A percentile compares a stretch with the other conserved stretches of the same genome.
These are phyloP conservation scores for Striga asiatica DNA, from an alignment of 257 asterid species.

Conservation along the genomic window DNA sequence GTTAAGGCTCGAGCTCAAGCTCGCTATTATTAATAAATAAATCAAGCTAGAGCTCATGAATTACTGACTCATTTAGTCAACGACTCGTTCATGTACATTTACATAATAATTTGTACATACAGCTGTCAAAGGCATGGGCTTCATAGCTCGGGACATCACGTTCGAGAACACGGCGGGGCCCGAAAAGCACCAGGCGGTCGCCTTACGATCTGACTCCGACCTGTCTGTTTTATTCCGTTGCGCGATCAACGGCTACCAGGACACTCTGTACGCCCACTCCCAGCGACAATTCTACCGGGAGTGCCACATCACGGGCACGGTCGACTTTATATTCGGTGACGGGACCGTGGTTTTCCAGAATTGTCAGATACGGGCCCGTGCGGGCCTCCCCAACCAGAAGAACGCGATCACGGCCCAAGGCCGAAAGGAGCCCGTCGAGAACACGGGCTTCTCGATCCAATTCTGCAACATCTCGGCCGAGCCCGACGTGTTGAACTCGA, in stretches of 20 bases:
- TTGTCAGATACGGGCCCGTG: neutral
- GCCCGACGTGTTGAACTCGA: neutral
- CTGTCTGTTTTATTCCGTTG: neutral
- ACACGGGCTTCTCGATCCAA: constrained; percentile 1
- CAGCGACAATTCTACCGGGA: constrained; percentile 1
- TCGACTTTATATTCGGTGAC: constrained; percentile 1
- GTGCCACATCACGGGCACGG: neutral
- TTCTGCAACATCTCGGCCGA: constrained; percentile 1
- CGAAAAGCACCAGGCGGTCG: neutral
- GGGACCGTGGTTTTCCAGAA: neutral
- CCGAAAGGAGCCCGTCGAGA: constrained; percentile 1
- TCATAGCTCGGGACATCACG: neutral
- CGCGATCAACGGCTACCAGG: neutral
- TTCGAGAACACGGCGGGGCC: constrained; percentile 4
- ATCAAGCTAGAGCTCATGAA: too few relatives aligned
- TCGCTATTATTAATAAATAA: too few relatives aligned
- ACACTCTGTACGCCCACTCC: neutral
- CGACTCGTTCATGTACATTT: too few relatives aligned
- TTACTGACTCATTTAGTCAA: too few relatives aligned
- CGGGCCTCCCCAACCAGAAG: neutral
- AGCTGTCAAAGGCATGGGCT: neutral
- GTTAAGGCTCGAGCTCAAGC: too few relatives aligned
- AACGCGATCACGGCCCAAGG: neutral
- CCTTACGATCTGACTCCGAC: constrained; percentile 1
- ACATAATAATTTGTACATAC: too few relatives aligned